Base-by-base conservation (phyloP, 2,329 filamentous ascomycete species). In the Elsinoe necatrix region DNA sequence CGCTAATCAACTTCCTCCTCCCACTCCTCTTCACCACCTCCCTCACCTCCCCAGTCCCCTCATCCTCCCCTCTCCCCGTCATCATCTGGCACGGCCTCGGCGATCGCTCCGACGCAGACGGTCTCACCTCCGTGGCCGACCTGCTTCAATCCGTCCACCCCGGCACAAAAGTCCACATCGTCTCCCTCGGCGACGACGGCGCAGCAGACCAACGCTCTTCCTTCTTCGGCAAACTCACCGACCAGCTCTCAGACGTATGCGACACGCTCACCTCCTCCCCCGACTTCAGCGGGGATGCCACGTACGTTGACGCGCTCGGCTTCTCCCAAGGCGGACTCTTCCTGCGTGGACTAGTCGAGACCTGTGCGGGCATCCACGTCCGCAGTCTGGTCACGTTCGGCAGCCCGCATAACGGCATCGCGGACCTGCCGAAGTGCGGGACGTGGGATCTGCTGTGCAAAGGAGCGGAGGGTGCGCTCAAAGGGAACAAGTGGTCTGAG, bases 281-380 rank as follows among this genome's bases (percentile, higher is more conserved):
- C 0, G 87, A 95, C 69, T 81, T 96, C 14, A 35, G 23, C 16
- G 21, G 34, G 20, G 55, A 54, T 21, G 55, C 55, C 18, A 50
- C 67, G 3, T 54, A 64, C 16, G 79, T 96, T 67, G 93, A 97
- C 72, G 92, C 91, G 31, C 75, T 98, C 34, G 93, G 93, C 25
- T 96, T 98, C 76, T 93, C 87, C 12, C 93, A 98, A 72, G 93
- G 93, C 61, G 93, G 93, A 1, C 89, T 95, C 70, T 96, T 98
- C 75, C 80, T 98, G n/a, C 84, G 93, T 58, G 93, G 80, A 21
- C 91, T 95, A 69, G 77, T 95, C 61, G 84, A 98, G 77, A 81
- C 89, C 42, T 98, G 93, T 77, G 92, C 91, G 69, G 93, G 90
- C 69, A 85, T 89, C 0, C 84, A 82, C 3, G 81, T 95, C 11